Evolutionary conservation across 805 yeast genomes (phyloP).

Genomic region (Starmerella bombicola): DNA sequence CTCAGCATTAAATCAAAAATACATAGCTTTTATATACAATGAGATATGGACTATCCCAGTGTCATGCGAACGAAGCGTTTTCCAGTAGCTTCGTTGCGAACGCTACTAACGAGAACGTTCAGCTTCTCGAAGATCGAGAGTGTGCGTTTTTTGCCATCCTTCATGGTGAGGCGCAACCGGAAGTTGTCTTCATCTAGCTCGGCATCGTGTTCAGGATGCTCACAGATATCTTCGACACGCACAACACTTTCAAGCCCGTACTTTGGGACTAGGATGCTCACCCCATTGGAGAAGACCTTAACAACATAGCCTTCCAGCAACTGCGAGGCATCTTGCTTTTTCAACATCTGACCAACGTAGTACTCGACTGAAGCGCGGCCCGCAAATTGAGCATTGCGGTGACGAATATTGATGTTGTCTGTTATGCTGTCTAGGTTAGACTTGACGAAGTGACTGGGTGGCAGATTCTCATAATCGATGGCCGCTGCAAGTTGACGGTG

Average conservation of each 20-base stretch:
- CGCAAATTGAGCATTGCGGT: slow-evolving; percentile 96
- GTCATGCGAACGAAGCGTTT: slow-evolving; percentile 77
- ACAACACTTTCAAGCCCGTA: slow-evolving; percentile 93
- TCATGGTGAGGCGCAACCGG: slow-evolving; percentile 44
- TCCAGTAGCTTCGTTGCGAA: slow-evolving; percentile 76
- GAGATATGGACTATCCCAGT: slow-evolving; percentile 13
- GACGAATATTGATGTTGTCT: slow-evolving; percentile 81
- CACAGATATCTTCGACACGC: slow-evolving; percentile 58
- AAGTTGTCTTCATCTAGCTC: slow-evolving; percentile 65
- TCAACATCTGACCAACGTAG: slow-evolving; percentile 95
- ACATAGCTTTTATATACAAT: not conserved
- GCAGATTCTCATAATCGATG: slow-evolving; percentile 78
- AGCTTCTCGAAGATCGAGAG: slow-evolving; percentile 76
- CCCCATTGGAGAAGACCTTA: slow-evolving; percentile 85
- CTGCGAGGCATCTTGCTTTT: slow-evolving; percentile 62
- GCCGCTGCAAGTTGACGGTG: slow-evolving; percentile 98
- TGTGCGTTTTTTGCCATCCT: slow-evolving; percentile 34
- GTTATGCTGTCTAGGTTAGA: slow-evolving; percentile 79
- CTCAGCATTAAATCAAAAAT: slow-evolving; percentile 44
- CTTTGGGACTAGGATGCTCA: slow-evolving; percentile 86
- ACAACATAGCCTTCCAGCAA: slow-evolving; percentile 67
- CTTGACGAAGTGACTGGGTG: slow-evolving; percentile 74
- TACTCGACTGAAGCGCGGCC: slow-evolving; percentile 97
- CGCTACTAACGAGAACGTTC: slow-evolving; percentile 66
- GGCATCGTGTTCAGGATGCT: slow-evolving; percentile 41